Conservation (phyloP, 2,329 filamentous ascomycete genomes). For the Pestalotiopsis sp. region DNA sequence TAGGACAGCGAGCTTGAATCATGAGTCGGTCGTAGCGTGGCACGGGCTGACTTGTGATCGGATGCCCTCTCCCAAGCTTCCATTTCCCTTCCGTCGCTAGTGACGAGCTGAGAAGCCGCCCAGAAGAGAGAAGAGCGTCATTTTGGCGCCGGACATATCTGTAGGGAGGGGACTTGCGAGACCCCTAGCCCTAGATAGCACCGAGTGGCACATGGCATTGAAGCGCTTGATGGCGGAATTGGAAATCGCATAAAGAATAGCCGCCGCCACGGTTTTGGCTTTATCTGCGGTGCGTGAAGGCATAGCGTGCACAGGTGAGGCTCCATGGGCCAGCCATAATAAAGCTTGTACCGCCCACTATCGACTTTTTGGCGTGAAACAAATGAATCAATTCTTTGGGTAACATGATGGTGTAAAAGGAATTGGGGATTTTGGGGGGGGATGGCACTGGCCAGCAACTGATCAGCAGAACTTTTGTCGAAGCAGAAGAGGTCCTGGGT, state of each 20-base stretch:
- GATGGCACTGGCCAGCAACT: not conserved
- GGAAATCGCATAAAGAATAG: not conserved
- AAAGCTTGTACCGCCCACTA: not conserved
- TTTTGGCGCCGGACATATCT: not conserved
- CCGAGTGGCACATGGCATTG: too few species aligned
- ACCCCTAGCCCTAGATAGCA: not conserved
- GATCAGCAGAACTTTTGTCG: not conserved
- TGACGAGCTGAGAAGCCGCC: too few species aligned
- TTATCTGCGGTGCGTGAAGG: not conserved
- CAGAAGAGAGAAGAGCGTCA: not conserved
- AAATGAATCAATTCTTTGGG: not conserved
- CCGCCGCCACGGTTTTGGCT: not conserved
- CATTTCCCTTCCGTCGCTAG: not conserved
- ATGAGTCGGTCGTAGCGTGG: not conserved
- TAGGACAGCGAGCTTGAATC: not conserved
- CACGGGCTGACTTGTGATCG: not conserved
- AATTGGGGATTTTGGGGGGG: not conserved
- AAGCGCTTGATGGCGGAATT: not conserved
- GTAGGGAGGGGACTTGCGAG: not conserved
- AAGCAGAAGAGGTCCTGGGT: not conserved
- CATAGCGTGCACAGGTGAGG: not conserved
- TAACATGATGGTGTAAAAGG: not conserved
- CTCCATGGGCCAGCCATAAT: not conserved
- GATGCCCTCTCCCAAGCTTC: not conserved
- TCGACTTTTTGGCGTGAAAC: not conserved